These are phyloP conservation scores for Ganoderma lucidum DNA, from an alignment of 1,284 basidiomycete species.

Conservation along the genomic window DNA sequence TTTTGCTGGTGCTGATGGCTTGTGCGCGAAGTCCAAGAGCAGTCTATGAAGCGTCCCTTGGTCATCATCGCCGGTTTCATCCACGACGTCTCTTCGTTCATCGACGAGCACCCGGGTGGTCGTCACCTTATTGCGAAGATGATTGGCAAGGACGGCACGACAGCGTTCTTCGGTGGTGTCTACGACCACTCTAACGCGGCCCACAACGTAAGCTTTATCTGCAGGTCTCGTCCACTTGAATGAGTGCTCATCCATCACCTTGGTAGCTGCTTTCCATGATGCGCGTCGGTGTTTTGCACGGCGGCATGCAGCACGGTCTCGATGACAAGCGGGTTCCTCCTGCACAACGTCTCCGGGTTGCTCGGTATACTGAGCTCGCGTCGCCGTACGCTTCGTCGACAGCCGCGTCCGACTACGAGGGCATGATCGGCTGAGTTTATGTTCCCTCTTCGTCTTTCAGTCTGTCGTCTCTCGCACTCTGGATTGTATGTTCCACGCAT, in stretches of 20 bases:
- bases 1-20: conserved; percentile 18
- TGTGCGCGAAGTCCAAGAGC: conserved; percentile 67
- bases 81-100: conserved; percentile 87
- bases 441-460: background rate
- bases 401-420: conserved; percentile 48
- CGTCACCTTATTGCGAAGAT: conserved; percentile 70
- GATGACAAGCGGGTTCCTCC: conserved; percentile 75
- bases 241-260: conserved; percentile 30
- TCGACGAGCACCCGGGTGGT: conserved; percentile 92
- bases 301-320: conserved; percentile 70
- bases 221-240: background rate
- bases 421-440: conserved; percentile 42
- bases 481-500: conserved; percentile 30
- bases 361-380: conserved; percentile 67
- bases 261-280: conserved; percentile 83
- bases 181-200: conserved; percentile 95
- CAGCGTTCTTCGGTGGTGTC: conserved; percentile 94
- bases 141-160: conserved; percentile 86
- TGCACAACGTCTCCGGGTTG: conserved; percentile 73
- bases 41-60: conserved; percentile 78
- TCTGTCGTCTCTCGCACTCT: background rate
- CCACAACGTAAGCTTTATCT: conserved; percentile 67
- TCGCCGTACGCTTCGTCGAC: conserved; percentile 53
- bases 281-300: conserved; percentile 87
- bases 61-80: conserved; percentile 91